A percentile compares a stretch with the other conserved stretches of the same genome.
These are phyloP conservation scores for Trichoderma sp. DNA, from an alignment of 2,329 filamentous ascomycete species.

Conservation along the genomic window DNA sequence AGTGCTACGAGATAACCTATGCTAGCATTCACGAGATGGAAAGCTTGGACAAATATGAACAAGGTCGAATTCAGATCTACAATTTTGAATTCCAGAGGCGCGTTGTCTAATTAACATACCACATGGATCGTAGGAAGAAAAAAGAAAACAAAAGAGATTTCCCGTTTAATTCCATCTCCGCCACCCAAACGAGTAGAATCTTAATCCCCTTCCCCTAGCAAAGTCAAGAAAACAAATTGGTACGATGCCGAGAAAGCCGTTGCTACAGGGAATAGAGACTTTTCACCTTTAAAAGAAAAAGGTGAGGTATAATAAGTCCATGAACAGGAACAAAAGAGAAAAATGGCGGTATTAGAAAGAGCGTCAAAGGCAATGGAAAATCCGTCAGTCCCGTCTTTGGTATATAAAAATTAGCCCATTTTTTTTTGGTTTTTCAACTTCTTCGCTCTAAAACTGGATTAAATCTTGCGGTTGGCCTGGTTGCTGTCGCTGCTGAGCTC, in stretches of 20 bases:
- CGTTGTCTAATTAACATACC: slow-evolving; percentile 34
- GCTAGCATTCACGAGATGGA: slow-evolving; percentile 18
- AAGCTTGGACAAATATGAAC: slow-evolving; percentile 20
- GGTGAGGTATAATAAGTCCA: slow-evolving; percentile 6
- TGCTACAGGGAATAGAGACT: slow-evolving; percentile 2
- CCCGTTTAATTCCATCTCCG: slow-evolving; percentile 16
- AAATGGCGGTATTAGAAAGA: slow-evolving; percentile 16
- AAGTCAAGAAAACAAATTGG: slow-evolving; percentile 8
- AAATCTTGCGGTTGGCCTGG: slow-evolving; percentile 55
- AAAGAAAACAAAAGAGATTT: neutral
- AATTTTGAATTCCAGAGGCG: slow-evolving; percentile 33
- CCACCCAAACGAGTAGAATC: slow-evolving; percentile 16
- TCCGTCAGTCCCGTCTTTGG: neutral
- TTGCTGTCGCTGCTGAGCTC: slow-evolving; percentile 47
- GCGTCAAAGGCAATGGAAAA: neutral
- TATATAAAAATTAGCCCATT: slow-evolving; percentile 2
- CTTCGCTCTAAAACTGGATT: slow-evolving; percentile 58
- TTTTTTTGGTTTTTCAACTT: neutral
- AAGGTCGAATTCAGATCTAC: slow-evolving; percentile 33
- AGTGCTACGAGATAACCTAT: slow-evolving; percentile 8
- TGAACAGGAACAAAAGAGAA: neutral
- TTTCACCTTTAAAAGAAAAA: neutral
- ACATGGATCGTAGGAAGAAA: slow-evolving; percentile 5
- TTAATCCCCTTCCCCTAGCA: slow-evolving; percentile 5
- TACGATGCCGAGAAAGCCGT: neutral